phyloP scores from a whole-genome alignment of 2,329 filamentous ascomycete genomes.

The Phialocephala sp. region DNA sequence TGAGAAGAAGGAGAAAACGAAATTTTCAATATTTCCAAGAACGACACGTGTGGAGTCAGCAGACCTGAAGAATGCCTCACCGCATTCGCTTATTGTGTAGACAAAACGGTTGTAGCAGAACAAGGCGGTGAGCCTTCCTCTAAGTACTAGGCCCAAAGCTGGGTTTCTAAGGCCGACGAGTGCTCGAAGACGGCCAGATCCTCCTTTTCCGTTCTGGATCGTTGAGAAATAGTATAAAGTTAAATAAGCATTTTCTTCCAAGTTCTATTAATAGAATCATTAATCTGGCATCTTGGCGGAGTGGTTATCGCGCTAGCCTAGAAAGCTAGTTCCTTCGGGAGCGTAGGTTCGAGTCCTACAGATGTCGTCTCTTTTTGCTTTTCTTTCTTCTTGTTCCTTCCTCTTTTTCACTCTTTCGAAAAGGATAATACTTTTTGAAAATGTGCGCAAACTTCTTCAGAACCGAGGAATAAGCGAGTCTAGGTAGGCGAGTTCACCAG shows the following conservation, averaged over 20 bases:
- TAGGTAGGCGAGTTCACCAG: neutral
- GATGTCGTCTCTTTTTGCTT: neutral
- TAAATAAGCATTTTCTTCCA: neutral
- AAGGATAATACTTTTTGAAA: neutral
- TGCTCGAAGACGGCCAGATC: no score
- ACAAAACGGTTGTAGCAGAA: no score
- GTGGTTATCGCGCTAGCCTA: constrained; percentile 14
- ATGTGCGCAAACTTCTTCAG: neutral
- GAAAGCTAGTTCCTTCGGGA: constrained; percentile 14
- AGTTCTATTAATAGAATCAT: constrained; percentile 4
- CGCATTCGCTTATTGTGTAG: no score
- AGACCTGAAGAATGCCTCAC: no score
- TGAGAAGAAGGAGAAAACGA: no score
- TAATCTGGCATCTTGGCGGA: neutral
- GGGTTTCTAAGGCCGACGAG: no score
- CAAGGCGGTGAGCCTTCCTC: no score
- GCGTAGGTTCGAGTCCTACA: constrained; percentile 3
- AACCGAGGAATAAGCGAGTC: neutral
- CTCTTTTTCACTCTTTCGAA: neutral
- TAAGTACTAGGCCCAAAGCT: no score
- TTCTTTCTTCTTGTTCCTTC: neutral
- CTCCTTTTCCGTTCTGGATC: neutral
- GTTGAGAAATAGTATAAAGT: neutral
- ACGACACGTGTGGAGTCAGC: no score
- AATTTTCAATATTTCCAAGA: no score